These are phyloP conservation scores for Pichia occidentalis DNA, from an alignment of 805 yeast genomes.

Conservation along the genomic window DNA sequence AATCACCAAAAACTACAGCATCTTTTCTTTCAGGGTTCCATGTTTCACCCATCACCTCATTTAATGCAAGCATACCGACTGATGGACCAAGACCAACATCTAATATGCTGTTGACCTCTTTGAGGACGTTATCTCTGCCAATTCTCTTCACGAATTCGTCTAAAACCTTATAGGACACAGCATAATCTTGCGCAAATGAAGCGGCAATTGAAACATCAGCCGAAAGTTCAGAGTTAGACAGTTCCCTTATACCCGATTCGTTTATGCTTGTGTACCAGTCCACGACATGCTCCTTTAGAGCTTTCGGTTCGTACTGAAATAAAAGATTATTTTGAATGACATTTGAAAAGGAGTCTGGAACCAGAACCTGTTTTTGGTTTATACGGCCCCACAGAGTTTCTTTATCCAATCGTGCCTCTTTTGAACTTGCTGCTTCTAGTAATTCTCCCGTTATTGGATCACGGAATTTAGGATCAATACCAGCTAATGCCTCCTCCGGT, in stretches of 20 bases:
- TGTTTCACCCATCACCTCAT: slow-evolving; percentile 68
- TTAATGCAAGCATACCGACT: slow-evolving; percentile 81
- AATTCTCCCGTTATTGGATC: slow-evolving; percentile 27
- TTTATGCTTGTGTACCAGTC: slow-evolving; percentile 34
- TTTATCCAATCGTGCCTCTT: slow-evolving; percentile 52
- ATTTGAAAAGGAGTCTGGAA: slow-evolving; percentile 53
- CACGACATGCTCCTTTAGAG: slow-evolving; percentile 51
- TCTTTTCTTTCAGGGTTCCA: slow-evolving; percentile 61
- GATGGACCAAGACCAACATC: slow-evolving; percentile 91
- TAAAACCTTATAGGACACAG: slow-evolving; percentile 58
- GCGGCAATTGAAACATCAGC: slow-evolving; percentile 80
- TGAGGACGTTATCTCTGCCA: slow-evolving; percentile 49
- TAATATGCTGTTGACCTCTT: slow-evolving; percentile 48
- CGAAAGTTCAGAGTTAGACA: slow-evolving; percentile 36
- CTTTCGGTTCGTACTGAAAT: slow-evolving; percentile 53
- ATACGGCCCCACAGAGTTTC: slow-evolving; percentile 52
- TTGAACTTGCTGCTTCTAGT: slow-evolving; percentile 35
- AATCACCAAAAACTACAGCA: slow-evolving; percentile 62
- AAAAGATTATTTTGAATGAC: slow-evolving; percentile 61
- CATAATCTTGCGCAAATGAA: slow-evolving; percentile 74
- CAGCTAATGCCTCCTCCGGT: slow-evolving; percentile 30
- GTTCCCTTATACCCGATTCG: slow-evolving; percentile 46
- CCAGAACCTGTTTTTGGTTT: slow-evolving; percentile 41
- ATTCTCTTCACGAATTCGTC: slow-evolving; percentile 55
- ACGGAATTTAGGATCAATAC: slow-evolving; percentile 30